These are phyloP conservation scores for Yamadazyma jaroonii DNA, from an alignment of 1,139 yeast genomes.

Conservation along the genomic window DNA sequence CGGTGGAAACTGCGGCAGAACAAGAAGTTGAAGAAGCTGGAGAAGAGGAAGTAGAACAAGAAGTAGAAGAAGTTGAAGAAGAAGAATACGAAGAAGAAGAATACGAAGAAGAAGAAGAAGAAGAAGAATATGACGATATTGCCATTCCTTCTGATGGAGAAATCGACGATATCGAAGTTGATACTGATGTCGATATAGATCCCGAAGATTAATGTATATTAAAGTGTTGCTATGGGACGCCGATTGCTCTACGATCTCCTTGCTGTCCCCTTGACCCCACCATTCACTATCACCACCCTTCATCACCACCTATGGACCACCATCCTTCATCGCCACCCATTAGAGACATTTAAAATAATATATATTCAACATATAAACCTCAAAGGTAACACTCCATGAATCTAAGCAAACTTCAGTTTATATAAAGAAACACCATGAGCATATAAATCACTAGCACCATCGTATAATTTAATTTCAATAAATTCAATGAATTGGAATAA, in stretches of 20 bases:
- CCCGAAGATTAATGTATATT: background rate
- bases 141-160: slow-evolving; percentile 1
- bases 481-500: slow-evolving; percentile 31
- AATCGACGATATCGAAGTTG: slow-evolving; percentile 12
- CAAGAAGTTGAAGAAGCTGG: slow-evolving; percentile 2
- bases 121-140: slow-evolving; percentile 2
- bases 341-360: too few species aligned
- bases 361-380: too few species aligned
- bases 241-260: too few species aligned
- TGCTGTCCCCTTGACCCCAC: too few species aligned
- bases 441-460: slow-evolving; percentile 17
- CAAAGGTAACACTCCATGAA: too few species aligned
- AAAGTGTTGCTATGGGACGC: too few species aligned
- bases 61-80: slow-evolving; percentile 1
- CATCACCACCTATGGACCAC: too few species aligned
- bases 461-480: slow-evolving; percentile 26
- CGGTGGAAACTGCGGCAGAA: background rate
- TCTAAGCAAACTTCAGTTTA: slow-evolving; percentile 1
- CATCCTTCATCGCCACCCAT: too few species aligned
- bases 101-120: slow-evolving; percentile 7
- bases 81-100: slow-evolving; percentile 5
- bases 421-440: slow-evolving; percentile 10
- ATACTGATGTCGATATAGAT: slow-evolving; percentile 9
- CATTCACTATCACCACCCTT: too few species aligned
- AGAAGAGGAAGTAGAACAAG: slow-evolving; percentile 5